A percentile compares a stretch with the other conserved stretches of the same genome.
phyloP scores from a whole-genome alignment of 768 basidiomycete genomes.

The Cyclocybe cylindracea region DNA sequence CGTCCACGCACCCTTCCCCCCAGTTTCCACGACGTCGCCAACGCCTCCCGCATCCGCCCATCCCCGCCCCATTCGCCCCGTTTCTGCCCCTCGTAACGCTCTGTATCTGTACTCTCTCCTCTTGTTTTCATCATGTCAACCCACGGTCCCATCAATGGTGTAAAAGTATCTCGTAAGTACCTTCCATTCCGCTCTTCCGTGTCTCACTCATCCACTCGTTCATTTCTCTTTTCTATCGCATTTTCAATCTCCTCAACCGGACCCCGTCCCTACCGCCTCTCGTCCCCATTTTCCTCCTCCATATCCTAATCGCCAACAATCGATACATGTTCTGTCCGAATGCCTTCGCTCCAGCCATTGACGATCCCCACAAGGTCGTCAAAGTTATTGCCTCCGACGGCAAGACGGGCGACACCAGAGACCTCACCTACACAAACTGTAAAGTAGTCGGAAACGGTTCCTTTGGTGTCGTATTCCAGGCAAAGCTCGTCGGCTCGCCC shows the following conservation, averaged over 20 bases:
- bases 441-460: constrained; percentile 99
- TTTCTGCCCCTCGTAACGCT: constrained; percentile 9
- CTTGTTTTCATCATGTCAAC: constrained; percentile 54
- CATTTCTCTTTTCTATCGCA: constrained; percentile 20
- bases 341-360: constrained; percentile 58
- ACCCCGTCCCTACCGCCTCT: constrained; percentile 11
- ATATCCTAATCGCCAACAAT: constrained; percentile 34
- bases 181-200: constrained; percentile 9
- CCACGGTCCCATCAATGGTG: constrained; percentile 84
- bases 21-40: neutral
- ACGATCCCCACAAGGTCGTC: constrained; percentile 96
- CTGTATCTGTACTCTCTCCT: constrained; percentile 15
- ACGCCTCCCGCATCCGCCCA: constrained; percentile 9
- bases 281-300: constrained; percentile 11
- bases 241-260: constrained; percentile 22
- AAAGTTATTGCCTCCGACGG: constrained; percentile 95
- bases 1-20: constrained; percentile 3
- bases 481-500: constrained; percentile 72
- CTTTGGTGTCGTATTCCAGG: constrained; percentile 98
- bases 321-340: constrained; percentile 29
- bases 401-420: constrained; percentile 85
- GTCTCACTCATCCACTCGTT: constrained; percentile 28
- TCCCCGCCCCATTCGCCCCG: constrained; percentile 2
- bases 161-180: constrained; percentile 82
- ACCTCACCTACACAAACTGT: constrained; percentile 94